Conservation (phyloP, 2,329 filamentous ascomycete species). For the Leptosphaerulina australis region DNA sequence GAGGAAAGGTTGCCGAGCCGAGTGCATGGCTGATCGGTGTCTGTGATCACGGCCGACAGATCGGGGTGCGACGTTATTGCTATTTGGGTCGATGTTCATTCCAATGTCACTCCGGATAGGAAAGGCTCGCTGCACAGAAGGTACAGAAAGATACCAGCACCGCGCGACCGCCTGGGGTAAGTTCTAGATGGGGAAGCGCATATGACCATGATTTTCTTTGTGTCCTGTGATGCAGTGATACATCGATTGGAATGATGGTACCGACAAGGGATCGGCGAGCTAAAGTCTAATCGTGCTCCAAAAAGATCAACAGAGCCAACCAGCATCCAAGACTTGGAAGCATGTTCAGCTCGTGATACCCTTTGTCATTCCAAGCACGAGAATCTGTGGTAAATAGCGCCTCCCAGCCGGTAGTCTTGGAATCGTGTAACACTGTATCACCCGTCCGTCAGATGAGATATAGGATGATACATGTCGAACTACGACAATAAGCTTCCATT, state of each 20-base stretch:
- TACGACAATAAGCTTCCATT: not conserved
- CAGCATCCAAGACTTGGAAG: not conserved
- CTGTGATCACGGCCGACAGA: not conserved
- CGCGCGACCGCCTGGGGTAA: constrained; percentile 10
- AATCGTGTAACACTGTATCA: constrained; percentile 5
- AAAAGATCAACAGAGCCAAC: constrained; percentile 3
- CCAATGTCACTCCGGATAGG: constrained; percentile 12
- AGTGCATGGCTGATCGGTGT: not conserved
- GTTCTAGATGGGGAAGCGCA: constrained; percentile 11
- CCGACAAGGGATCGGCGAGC: constrained; percentile 2
- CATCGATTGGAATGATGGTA: not conserved
- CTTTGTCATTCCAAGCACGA: constrained; percentile 19
- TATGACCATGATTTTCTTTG: constrained; percentile 7
- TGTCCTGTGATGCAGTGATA: constrained; percentile 13
- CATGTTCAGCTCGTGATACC: constrained; percentile 20
- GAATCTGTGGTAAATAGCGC: constrained; percentile 13
- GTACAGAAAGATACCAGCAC: constrained; percentile 9
- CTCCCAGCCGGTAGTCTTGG: constrained; percentile 10
- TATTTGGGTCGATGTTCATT: constrained; percentile 5
- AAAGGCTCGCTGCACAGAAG: constrained; percentile 7
- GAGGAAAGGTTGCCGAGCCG: constrained; percentile 11
- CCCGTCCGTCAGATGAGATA: constrained; percentile 1
- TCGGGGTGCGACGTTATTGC: constrained; percentile 1
- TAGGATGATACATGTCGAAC: constrained; percentile 4
- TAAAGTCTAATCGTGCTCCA: constrained; percentile 1